These are phyloP conservation scores for Staphylotrichum longicolle DNA, from an alignment of 495 filamentous ascomycete genomes.

Conservation along the genomic window DNA sequence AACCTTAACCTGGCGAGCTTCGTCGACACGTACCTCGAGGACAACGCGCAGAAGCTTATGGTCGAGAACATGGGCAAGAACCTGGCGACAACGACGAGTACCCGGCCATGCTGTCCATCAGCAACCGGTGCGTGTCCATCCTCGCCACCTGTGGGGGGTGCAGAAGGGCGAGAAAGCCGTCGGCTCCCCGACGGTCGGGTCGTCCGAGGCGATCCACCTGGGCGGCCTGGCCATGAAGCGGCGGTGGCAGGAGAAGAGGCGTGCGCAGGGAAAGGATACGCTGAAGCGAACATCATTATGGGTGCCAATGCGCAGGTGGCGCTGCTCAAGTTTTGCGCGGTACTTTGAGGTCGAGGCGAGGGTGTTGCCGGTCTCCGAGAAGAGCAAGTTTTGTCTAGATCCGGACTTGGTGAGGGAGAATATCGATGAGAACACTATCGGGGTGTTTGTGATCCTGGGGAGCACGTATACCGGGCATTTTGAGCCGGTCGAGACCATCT, in stretches of 20 bases:
- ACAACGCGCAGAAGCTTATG: constrained; percentile 62
- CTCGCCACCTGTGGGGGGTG: constrained; percentile 68
- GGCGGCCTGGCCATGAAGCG: constrained; percentile 78
- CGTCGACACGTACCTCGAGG: constrained; percentile 71
- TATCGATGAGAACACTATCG: constrained; percentile 77
- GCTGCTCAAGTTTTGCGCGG: constrained; percentile 68
- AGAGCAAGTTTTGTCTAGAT: constrained; percentile 63
- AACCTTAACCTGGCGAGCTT: constrained; percentile 72
- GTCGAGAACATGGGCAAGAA: constrained; percentile 69
- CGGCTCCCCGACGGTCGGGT: constrained; percentile 71
- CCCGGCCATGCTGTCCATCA: constrained; percentile 70
- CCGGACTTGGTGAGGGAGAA: constrained; percentile 61
- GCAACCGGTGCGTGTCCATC: constrained; percentile 69
- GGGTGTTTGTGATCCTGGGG: constrained; percentile 71
- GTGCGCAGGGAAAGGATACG: constrained; percentile 59
- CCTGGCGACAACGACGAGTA: constrained; percentile 72
- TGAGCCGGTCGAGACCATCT: constrained; percentile 70
- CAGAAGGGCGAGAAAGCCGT: constrained; percentile 65
- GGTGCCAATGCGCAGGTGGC: constrained; percentile 76
- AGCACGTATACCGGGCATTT: constrained; percentile 76
- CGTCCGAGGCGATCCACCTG: constrained; percentile 70
- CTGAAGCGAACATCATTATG: constrained; percentile 71
- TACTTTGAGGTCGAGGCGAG: constrained; percentile 78
- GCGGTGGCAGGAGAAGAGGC: constrained; percentile 67
- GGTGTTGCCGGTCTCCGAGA: constrained; percentile 63